Percentiles rank a stretch among this genome's conserved stretches.
phyloP scores from a whole-genome alignment of 2,329 filamentous ascomycete genomes.

The Dactylellina sp. region DNA sequence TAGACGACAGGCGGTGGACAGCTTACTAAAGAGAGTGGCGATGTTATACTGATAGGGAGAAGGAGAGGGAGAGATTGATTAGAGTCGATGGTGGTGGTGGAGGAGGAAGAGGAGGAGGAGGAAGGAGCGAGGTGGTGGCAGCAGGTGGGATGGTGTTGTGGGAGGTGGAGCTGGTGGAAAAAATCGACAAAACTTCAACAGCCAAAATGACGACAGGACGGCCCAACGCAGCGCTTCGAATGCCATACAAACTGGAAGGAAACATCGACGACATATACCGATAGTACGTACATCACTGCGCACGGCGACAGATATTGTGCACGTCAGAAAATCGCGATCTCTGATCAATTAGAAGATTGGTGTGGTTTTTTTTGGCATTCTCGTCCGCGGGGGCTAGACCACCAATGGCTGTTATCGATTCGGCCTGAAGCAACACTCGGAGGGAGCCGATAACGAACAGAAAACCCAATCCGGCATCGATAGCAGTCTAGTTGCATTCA shows the following conservation, averaged over 20 bases:
- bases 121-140: slow-evolving; percentile 10
- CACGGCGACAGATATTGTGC: too few species aligned
- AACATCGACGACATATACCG: too few species aligned
- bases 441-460: neutral
- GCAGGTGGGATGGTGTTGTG: slow-evolving; percentile 18
- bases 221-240: slow-evolving; percentile 1
- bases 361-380: too few species aligned
- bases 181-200: slow-evolving; percentile 8
- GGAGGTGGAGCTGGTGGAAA: neutral
- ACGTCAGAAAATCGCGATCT: too few species aligned
- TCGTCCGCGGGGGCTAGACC: too few species aligned
- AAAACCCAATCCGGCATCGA: too few species aligned
- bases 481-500: too few species aligned
- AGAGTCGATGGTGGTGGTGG: slow-evolving; percentile 19
- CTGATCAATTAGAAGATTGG: too few species aligned
- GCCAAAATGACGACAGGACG: slow-evolving; percentile 11
- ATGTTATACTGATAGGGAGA: slow-evolving; percentile 17
- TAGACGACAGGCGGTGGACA: neutral
- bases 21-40: neutral
- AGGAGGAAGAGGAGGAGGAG: slow-evolving; percentile 26
- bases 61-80: slow-evolving; percentile 1
- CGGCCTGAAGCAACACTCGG: neutral
- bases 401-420: slow-evolving; percentile 4
- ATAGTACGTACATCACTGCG: too few species aligned
- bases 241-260: too few species aligned